Percentiles rank a stretch among this genome's conserved stretches.
Evolutionary conservation across 148 eudicot genomes (phyloP).

Genomic region (Fagopyrum esculentum): DNA sequence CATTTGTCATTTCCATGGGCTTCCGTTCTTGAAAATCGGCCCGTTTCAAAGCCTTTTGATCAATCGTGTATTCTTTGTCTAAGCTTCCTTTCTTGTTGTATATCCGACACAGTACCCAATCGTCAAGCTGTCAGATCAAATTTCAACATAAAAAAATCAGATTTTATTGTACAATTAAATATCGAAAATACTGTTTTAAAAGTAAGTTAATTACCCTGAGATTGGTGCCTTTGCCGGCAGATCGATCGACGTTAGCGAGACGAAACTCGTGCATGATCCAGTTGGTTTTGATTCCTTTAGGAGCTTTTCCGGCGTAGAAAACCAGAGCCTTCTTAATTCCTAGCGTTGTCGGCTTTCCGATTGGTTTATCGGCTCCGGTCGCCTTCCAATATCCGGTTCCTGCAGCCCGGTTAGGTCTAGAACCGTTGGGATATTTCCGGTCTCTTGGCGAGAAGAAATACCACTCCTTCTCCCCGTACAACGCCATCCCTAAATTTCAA

Average conservation of each 20-base stretch:
- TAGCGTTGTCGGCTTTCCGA: conserved; percentile 14
- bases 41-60: conserved; percentile 6
- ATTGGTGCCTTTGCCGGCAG: conserved; percentile 25
- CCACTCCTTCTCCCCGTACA: conserved; percentile 23
- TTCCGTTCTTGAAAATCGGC: conserved; percentile 10
- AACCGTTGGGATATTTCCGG: conserved; percentile 19
- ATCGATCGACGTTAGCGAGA: conserved; percentile 21
- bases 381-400: conserved; percentile 19
- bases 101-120: conserved; percentile 52
- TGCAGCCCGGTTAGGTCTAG: conserved; percentile 15
- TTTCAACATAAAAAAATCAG: not conserved
- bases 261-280: conserved; percentile 67
- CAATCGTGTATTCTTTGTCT: conserved; percentile 10
- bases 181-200: not conserved
- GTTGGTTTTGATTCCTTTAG: conserved; percentile 49
- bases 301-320: conserved; percentile 53
- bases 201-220: conserved; percentile 9
- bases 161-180: not conserved
- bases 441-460: conserved; percentile 16
- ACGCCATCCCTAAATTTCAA: conserved; percentile 23
- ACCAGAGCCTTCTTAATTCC: conserved; percentile 16
- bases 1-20: not conserved
- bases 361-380: conserved; percentile 21
- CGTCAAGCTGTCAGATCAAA: conserved; percentile 29
- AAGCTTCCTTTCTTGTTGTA: conserved; percentile 25